Evolutionary conservation across 2,329 filamentous ascomycete genomes (phyloP).

Genomic region (Chrysoporthe deuterocubensis): DNA sequence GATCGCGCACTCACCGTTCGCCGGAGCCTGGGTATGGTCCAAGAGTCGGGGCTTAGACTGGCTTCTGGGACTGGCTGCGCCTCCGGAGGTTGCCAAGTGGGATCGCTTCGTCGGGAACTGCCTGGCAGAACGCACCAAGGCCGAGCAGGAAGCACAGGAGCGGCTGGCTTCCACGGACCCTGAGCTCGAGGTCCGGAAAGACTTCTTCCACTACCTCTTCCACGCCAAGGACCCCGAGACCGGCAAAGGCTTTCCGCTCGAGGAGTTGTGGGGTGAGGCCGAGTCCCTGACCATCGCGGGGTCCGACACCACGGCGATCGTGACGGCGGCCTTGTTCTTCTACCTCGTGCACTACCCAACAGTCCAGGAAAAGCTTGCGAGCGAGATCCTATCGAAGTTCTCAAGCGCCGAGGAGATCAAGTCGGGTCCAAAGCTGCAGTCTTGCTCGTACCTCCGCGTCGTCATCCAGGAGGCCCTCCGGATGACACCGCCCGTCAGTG

Average conservation of each 20-base stretch:
- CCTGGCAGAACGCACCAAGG: conserved; percentile 28
- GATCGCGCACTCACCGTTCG: conserved; percentile 33
- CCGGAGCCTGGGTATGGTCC: conserved; percentile 33
- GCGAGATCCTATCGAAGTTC: conserved; percentile 27
- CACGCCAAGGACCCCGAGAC: conserved; percentile 33
- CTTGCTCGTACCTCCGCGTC: conserved; percentile 33
- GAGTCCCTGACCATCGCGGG: conserved; percentile 30
- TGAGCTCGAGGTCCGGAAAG: conserved; percentile 30
- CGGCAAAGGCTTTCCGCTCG: conserved; percentile 26
- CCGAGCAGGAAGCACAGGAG: conserved; percentile 25
- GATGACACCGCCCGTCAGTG: conserved; percentile 37
- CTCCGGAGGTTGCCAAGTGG: conserved; percentile 32
- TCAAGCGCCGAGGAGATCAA: conserved; percentile 28
- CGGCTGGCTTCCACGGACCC: conserved; percentile 9
- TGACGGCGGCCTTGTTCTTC: conserved; percentile 24
- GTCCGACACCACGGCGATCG: conserved; percentile 28
- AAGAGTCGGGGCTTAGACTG: conserved; percentile 33
- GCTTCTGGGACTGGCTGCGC: conserved; percentile 31
- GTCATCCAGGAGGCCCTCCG: conserved; percentile 38
- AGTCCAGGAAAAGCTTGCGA: conserved; percentile 15
- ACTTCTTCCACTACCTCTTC: conserved; percentile 35
- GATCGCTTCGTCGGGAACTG: conserved; percentile 32
- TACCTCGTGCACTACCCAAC: conserved; percentile 26
- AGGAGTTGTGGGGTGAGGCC: conserved; percentile 21
- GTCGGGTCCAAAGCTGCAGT: conserved; percentile 15